Evolutionary conservation across 306 rosid species (phyloP).

Genomic region (Trichosanthes cucumerina): DNA sequence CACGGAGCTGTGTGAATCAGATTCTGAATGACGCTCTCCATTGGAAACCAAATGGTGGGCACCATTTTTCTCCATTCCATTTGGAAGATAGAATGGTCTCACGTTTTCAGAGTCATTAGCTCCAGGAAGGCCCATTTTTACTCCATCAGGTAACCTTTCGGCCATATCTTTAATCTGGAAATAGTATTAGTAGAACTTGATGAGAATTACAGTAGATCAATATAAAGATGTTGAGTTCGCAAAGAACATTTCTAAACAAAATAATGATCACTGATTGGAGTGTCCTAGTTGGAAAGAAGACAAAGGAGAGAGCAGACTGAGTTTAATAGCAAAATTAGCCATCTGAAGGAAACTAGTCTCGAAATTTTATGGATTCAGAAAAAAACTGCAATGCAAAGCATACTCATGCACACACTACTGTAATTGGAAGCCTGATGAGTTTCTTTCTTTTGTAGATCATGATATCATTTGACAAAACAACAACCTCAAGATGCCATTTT

Average conservation of each 20-base stretch:
- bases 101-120: constrained; percentile 46
- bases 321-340: not conserved
- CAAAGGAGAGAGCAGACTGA: not conserved
- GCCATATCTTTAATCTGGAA: constrained; percentile 90
- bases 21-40: constrained; percentile 45
- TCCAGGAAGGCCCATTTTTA: constrained; percentile 24
- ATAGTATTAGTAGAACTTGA: not conserved
- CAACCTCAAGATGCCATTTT: not conserved
- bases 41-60: constrained; percentile 39
- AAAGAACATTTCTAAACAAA: not conserved
- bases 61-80: constrained; percentile 59
- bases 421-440: not conserved
- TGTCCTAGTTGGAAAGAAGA: not conserved
- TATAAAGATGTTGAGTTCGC: constrained; percentile 19
- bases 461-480: not conserved
- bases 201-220: not conserved
- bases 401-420: not conserved
- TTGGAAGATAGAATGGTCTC: constrained; percentile 36
- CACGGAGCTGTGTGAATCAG: constrained; percentile 55
- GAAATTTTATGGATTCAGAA: not conserved
- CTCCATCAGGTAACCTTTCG: constrained; percentile 58
- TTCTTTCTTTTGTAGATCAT: not conserved
- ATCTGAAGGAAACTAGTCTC: not conserved
- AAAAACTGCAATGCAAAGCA: not conserved
- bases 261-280: not conserved